Percentiles rank a stretch among this genome's conserved stretches.
Conservation (phyloP, 176 grass and related monocot genomes). For the Typha latifolia region DNA sequence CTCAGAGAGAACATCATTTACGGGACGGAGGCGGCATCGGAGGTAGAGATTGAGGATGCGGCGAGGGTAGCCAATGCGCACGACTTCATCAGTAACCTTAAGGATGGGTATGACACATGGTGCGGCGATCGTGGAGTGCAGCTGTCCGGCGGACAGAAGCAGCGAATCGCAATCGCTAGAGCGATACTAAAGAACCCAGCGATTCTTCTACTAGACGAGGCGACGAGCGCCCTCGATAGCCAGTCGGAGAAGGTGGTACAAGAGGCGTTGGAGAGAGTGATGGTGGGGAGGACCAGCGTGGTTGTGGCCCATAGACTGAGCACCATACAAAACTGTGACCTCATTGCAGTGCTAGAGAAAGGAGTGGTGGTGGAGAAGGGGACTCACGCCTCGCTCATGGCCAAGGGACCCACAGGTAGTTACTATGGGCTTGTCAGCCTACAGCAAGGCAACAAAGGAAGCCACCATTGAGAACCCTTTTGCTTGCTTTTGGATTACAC, state of each 20-base stretch:
- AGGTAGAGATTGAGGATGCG: conserved; percentile 1
- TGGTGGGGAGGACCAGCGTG: conserved; percentile 21
- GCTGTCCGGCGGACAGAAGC: conserved; percentile 24
- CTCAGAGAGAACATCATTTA: conserved; percentile 19
- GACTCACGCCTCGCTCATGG: conserved; percentile 1
- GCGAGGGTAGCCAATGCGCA: conserved; percentile 24
- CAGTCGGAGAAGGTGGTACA: conserved; percentile 24
- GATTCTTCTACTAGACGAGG: conserved; percentile 26
- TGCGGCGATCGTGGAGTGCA: conserved; percentile 17
- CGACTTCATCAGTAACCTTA: conserved; percentile 22
- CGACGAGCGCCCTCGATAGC: conserved; percentile 24
- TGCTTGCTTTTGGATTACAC: too few species aligned
- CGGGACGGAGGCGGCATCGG: conserved; percentile 1
- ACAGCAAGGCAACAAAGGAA: not conserved
- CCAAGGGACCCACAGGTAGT: not conserved
- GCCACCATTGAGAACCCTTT: not conserved
- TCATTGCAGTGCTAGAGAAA: conserved; percentile 19
- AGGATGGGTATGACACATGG: conserved; percentile 16
- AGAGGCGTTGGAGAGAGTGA: conserved; percentile 5
- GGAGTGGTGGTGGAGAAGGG: conserved; percentile 25
- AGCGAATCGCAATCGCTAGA: conserved; percentile 18
- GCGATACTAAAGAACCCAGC: conserved; percentile 23
- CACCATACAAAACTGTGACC: conserved; percentile 19
- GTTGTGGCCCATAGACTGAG: conserved; percentile 22
- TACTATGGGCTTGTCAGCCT: not conserved